These are phyloP conservation scores for Talaromyces pinophilus DNA, from an alignment of 2,329 filamentous ascomycete species.

Conservation along the genomic window DNA sequence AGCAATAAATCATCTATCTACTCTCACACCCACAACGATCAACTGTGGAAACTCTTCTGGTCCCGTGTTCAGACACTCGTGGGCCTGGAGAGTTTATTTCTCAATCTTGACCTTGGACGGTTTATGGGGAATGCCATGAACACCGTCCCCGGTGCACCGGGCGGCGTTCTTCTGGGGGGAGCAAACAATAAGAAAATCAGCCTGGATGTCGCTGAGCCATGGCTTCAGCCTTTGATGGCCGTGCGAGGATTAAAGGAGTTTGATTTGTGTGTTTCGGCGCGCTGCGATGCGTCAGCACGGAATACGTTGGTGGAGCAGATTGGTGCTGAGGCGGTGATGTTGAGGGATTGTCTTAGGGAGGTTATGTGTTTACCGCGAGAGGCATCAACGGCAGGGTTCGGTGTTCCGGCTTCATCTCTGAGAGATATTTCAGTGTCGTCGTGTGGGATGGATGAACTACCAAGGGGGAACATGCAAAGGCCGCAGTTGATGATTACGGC, in stretches of 20 bases:
- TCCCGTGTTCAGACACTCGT: conserved; percentile 27
- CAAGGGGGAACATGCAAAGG: conserved; percentile 3
- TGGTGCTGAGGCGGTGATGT: conserved; percentile 29
- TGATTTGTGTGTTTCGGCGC: conserved; percentile 38
- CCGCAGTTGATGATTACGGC: conserved; percentile 35
- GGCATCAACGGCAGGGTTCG: background rate
- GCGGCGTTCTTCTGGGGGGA: conserved; percentile 24
- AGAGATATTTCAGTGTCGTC: background rate
- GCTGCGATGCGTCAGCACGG: conserved; percentile 35
- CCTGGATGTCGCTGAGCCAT: conserved; percentile 31
- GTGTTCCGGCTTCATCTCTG: background rate
- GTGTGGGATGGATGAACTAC: background rate
- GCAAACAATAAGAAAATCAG: conserved; percentile 30
- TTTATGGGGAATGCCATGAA: conserved; percentile 28
- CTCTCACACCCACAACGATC: conserved; percentile 41
- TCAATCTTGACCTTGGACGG: conserved; percentile 37
- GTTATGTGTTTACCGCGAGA: conserved; percentile 31
- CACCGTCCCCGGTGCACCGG: background rate
- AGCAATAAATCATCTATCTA: conserved; percentile 29
- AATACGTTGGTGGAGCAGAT: conserved; percentile 33
- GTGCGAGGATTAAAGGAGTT: conserved; percentile 35
- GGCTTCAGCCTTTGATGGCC: conserved; percentile 34
- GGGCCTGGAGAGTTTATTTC: conserved; percentile 27
- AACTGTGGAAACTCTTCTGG: conserved; percentile 38
- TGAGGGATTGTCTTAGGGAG: conserved; percentile 32